phyloP scores from a whole-genome alignment of 345 rosid genomes.

The Gossypioides kirkii region DNA sequence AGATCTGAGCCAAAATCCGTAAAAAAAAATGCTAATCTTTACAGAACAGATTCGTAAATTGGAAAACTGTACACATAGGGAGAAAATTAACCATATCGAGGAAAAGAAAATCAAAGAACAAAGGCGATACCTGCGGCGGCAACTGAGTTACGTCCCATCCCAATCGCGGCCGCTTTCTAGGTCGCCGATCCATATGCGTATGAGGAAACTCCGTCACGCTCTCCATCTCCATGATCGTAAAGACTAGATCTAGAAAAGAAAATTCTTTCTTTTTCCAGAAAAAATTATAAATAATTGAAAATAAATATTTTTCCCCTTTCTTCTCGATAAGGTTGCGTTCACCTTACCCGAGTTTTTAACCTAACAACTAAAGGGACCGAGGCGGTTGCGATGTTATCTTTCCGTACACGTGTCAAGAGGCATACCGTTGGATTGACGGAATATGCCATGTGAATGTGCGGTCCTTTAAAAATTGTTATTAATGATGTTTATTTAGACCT shows the following conservation, averaged over 20 bases:
- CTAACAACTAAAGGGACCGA: background rate
- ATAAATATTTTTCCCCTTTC: background rate
- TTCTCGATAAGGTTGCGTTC: background rate
- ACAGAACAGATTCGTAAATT: background rate
- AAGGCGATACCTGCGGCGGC: conserved; percentile 38
- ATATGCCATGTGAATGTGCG: background rate
- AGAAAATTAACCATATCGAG: conserved; percentile 8
- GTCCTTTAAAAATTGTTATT: background rate
- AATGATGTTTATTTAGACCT: no score
- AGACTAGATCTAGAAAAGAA: background rate
- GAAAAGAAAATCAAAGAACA: background rate
- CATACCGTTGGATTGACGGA: background rate
- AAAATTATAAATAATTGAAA: background rate
- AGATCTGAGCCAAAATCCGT: background rate
- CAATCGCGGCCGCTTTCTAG: conserved; percentile 61
- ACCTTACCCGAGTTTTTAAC: conserved; percentile 9
- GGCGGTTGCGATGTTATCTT: conserved; percentile 1
- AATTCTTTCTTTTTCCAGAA: background rate
- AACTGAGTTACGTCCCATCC: conserved; percentile 64
- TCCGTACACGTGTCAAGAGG: conserved; percentile 33
- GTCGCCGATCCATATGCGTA: conserved; percentile 53
- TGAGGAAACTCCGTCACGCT: conserved; percentile 50
- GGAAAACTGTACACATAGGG: background rate
- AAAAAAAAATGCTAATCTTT: background rate
- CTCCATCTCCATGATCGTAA: conserved; percentile 58